These are phyloP conservation scores for Hansfordia pulvinata DNA, from an alignment of 2,329 filamentous ascomycete genomes.

Conservation along the genomic window DNA sequence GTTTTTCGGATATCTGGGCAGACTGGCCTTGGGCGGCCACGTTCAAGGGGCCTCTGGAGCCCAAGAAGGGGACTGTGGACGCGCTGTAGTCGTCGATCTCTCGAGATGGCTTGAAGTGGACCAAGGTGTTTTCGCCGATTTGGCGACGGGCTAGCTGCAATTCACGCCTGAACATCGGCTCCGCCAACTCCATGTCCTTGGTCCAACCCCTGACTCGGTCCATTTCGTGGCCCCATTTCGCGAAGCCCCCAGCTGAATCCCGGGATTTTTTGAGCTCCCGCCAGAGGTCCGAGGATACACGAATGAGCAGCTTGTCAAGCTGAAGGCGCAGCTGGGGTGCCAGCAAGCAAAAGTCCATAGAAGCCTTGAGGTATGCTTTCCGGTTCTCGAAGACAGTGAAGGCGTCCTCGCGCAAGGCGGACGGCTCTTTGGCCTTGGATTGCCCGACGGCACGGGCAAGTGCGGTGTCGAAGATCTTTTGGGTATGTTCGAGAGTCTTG, in stretches of 20 bases:
- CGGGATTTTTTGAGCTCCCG: slow-evolving; percentile 65
- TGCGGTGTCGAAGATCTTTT: slow-evolving; percentile 72
- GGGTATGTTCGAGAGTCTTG: slow-evolving; percentile 60
- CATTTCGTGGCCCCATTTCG: slow-evolving; percentile 65
- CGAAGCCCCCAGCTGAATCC: slow-evolving; percentile 50
- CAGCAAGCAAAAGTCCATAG: slow-evolving; percentile 83
- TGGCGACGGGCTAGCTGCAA: slow-evolving; percentile 66
- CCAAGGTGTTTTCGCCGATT: slow-evolving; percentile 65
- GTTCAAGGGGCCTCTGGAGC: slow-evolving; percentile 53
- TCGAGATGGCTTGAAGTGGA: slow-evolving; percentile 63
- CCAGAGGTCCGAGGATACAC: slow-evolving; percentile 77
- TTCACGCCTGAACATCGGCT: slow-evolving; percentile 70
- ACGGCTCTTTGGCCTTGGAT: slow-evolving; percentile 88
- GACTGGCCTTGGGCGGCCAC: slow-evolving; percentile 40
- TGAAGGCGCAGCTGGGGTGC: slow-evolving; percentile 74
- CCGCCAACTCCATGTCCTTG: slow-evolving; percentile 85
- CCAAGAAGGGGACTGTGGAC: slow-evolving; percentile 80
- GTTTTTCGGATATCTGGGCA: slow-evolving; percentile 58
- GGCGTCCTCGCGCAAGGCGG: slow-evolving; percentile 81
- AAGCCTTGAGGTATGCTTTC: slow-evolving; percentile 80
- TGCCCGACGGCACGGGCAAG: slow-evolving; percentile 73
- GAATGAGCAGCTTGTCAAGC: slow-evolving; percentile 76
- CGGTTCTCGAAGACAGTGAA: slow-evolving; percentile 90
- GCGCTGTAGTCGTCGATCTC: slow-evolving; percentile 88
- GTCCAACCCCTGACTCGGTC: slow-evolving; percentile 88